Evolutionary conservation across 192 early-diverging fungal genomes (phyloP).

Genomic region (Coemansia sp.): DNA sequence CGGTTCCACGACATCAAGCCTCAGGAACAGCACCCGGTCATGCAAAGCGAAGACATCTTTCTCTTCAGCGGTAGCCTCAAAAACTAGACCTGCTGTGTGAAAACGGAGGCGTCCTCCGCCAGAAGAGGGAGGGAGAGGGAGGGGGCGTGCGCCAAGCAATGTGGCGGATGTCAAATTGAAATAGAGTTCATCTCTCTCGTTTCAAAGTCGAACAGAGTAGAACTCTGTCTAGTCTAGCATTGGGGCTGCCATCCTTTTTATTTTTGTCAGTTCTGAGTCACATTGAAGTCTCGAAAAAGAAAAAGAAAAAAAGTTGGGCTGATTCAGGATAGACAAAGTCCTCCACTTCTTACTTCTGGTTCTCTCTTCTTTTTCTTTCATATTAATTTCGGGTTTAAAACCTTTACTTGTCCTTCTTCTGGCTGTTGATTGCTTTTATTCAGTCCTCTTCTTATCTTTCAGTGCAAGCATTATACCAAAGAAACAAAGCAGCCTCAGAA

Average conservation of each 20-base stretch:
- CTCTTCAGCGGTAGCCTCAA: conserved; percentile 21
- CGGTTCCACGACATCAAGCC: conserved; percentile 51
- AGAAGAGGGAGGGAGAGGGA: too few relatives aligned
- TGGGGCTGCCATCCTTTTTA: too few relatives aligned
- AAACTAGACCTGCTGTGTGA: neutral
- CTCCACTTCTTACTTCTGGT: neutral
- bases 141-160: too few relatives aligned
- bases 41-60: conserved; percentile 48
- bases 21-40: conserved; percentile 29
- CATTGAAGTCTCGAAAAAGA: neutral
- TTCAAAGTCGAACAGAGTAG: too few relatives aligned
- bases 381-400: neutral
- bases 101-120: conserved; percentile 2
- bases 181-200: too few relatives aligned
- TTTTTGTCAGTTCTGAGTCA: too few relatives aligned
- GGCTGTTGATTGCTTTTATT: conserved; percentile 5
- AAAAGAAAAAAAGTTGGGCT: neutral
- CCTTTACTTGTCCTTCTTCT: neutral
- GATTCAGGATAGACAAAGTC: neutral
- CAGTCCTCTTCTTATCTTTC: neutral
- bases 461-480: neutral
- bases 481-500: neutral
- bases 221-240: too few relatives aligned
- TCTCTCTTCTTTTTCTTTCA: neutral
- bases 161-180: too few relatives aligned